Evolutionary conservation across 129 eudicot genomes (phyloP).

Genomic region (Centrapalus pauciflorus): DNA sequence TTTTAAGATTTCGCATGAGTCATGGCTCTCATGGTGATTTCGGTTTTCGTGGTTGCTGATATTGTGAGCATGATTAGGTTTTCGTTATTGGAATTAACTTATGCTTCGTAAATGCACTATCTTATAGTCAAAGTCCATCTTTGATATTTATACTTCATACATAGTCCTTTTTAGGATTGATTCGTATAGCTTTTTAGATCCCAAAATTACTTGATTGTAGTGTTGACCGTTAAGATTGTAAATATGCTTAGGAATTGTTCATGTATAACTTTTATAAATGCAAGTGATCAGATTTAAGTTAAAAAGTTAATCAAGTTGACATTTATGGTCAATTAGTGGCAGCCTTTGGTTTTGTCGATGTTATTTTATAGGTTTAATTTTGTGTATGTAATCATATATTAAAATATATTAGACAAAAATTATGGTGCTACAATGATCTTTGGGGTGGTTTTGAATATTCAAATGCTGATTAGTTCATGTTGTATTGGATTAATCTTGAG

Average conservation of each 20-base stretch:
- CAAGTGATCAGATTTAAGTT: background rate
- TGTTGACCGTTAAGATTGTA: background rate
- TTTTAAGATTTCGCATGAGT: background rate
- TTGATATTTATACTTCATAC: background rate
- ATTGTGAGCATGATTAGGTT: background rate
- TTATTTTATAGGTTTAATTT: background rate
- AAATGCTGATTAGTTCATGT: background rate
- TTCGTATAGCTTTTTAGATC: background rate
- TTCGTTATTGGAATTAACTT: background rate
- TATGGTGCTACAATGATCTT: background rate
- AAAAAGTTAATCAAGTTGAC: background rate
- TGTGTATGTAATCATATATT: too few relatives aligned
- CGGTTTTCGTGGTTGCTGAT: background rate
- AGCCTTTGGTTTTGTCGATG: background rate
- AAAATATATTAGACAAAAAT: too few relatives aligned
- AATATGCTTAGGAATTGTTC: background rate
- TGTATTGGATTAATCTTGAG: background rate
- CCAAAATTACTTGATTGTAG: background rate
- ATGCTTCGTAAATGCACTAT: background rate
- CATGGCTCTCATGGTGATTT: background rate
- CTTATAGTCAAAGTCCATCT: background rate
- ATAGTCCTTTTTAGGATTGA: background rate
- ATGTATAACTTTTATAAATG: background rate
- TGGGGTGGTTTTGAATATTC: background rate
- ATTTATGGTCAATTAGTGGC: background rate